Conservation (phyloP, 345 rosid genomes). For the Citrus inodora region DNA sequence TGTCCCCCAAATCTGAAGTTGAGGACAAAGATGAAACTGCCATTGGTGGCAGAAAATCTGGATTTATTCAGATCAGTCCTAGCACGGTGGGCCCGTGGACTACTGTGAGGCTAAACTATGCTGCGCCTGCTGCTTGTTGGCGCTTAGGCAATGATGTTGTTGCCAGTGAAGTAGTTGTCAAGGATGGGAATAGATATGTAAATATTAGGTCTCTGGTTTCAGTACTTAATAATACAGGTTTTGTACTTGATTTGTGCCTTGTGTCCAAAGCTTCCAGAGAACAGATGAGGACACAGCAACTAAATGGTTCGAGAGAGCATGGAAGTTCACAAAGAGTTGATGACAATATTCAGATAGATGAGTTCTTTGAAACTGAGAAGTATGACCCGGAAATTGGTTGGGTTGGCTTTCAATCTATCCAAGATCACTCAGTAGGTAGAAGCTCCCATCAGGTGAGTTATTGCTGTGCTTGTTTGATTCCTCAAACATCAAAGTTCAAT, state of each 20-base stretch:
- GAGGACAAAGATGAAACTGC: conserved; percentile 36
- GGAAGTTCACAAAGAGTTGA: conserved; percentile 28
- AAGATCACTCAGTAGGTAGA: conserved; percentile 21
- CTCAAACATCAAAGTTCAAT: background rate
- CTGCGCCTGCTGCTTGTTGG: conserved; percentile 99
- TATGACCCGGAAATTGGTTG: conserved; percentile 46
- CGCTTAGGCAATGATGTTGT: conserved; percentile 83
- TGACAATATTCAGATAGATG: conserved; percentile 33
- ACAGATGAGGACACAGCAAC: conserved; percentile 19
- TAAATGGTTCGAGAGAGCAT: conserved; percentile 22
- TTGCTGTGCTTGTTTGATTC: background rate
- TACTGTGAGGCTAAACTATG: conserved; percentile 84
- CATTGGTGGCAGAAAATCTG: conserved; percentile 48
- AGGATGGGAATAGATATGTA: conserved; percentile 79
- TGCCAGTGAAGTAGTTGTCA: conserved; percentile 89
- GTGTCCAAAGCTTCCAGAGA: conserved; percentile 39
- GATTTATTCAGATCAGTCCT: conserved; percentile 93
- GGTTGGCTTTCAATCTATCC: conserved; percentile 32
- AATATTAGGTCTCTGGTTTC: conserved; percentile 86
- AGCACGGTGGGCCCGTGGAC: conserved; percentile 94
- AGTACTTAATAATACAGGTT: conserved; percentile 62
- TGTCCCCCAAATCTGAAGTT: conserved; percentile 51
- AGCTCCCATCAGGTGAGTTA: conserved; percentile 26
- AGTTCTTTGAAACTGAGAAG: conserved; percentile 49
- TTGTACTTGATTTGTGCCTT: conserved; percentile 67